Conservation (phyloP, 768 basidiomycete species). For the Naganishia vishniacii region DNA sequence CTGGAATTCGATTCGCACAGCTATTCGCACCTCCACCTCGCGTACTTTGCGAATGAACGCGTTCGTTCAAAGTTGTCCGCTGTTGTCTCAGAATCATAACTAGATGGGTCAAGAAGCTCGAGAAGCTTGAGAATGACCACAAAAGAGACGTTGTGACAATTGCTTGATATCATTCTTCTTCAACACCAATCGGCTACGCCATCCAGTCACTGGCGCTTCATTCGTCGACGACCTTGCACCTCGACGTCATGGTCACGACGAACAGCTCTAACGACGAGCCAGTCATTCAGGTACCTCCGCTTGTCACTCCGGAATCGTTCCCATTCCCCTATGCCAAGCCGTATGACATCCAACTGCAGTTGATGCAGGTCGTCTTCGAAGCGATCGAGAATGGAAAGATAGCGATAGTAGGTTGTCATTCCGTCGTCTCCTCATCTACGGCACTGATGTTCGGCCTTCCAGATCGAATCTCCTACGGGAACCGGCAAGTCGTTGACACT, state of each 20-base stretch:
- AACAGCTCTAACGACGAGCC: not conserved
- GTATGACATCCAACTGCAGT: conserved; percentile 73
- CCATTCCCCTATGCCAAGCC: conserved; percentile 79
- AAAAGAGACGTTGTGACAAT: no score
- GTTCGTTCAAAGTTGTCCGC: no score
- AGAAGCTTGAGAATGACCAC: no score
- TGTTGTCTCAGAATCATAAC: no score
- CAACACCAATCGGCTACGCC: no score
- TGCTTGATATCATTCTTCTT: no score
- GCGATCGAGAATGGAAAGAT: conserved; percentile 68
- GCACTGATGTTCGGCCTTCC: not conserved
- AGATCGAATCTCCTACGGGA: conserved; percentile 48
- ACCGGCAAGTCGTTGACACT: conserved; percentile 47
- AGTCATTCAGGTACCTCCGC: conserved; percentile 26
- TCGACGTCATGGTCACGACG: not conserved
- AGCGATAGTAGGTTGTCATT: conserved; percentile 57
- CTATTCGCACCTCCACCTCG: no score
- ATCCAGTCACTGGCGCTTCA: no score
- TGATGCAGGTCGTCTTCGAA: conserved; percentile 81
- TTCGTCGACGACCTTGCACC: no score
- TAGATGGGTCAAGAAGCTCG: no score
- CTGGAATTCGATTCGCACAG: no score
- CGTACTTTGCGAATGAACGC: no score
- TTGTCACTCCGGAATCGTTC: conserved; percentile 65
- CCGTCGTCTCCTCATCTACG: not conserved